Base-by-base conservation (phyloP, 306 rosid genomes). In the Clitoria ternatea region DNA sequence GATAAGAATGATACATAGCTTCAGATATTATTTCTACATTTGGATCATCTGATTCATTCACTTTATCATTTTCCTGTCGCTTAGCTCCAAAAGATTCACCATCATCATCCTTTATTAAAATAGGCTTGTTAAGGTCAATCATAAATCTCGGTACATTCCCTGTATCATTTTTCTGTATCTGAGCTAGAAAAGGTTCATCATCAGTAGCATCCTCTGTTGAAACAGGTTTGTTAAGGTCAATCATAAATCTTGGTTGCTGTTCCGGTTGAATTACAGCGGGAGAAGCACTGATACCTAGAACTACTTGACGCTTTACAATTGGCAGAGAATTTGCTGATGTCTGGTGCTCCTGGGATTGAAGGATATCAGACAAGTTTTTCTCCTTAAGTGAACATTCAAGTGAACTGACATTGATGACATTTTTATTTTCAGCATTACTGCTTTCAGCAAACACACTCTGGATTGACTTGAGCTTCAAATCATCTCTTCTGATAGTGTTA, bases 61-160 rank as follows among this genome's bases (percentile, higher is more conserved):
- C 52, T 14, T 52, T 67, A 40, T 42, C 15, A 40, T 49, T 52
- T 55, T 70, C 60, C 24, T 79, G 73, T 32, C 61, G 55, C 72
- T 61, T 78, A 39, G 44, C 30, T 22, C 42, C 57, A 22, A 33
- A 82, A 68, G 74, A 65, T 30, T 77, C 80, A 59, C 73, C 81
- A 14, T 55, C 72, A 19, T 80, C 86, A 66, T 33, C 75, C 52
- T 88, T 83, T 24, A 52, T 72, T 62, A 65, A 23, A 42, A 52
- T 7, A 10, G 90, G 85, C 26, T 79, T 14, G 63, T 88, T 88
- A 48, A 83, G n/a, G n/a, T n/a, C n/a, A n/a, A n/a, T n/a, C n/a
- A n/a, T n/a, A n/a, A n/a, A n/a, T n/a, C n/a, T n/a, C n/a, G n/a
- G n/a, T n/a, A n/a, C n/a, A n/a, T n/a, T n/a, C n/a, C n/a, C n/a